Percentiles rank a stretch among this genome's conserved stretches.
Conservation (phyloP, 139 green algal genomes). For the Eudorina sp. region DNA sequence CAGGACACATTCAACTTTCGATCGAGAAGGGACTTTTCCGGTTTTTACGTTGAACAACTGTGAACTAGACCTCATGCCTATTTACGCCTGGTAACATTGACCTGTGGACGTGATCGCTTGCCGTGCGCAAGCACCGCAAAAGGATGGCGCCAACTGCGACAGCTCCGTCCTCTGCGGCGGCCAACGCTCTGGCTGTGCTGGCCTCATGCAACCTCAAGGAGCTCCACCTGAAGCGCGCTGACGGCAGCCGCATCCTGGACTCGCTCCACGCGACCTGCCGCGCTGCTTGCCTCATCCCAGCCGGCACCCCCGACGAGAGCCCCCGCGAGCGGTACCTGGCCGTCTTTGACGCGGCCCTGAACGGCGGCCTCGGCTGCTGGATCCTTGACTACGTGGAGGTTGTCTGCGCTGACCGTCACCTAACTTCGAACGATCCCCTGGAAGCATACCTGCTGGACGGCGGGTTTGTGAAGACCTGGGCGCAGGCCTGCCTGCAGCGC, state of each 20-base stretch:
- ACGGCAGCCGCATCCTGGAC: constrained; percentile 42
- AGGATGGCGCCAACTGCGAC: constrained; percentile 25
- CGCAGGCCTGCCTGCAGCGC: constrained; percentile 26
- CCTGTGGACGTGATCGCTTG: too few relatives aligned
- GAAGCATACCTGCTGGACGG: constrained; percentile 73
- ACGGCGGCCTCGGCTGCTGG: constrained; percentile 60
- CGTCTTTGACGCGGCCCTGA: constrained; percentile 39
- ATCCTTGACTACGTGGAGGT: constrained; percentile 75
- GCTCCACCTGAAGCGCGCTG: constrained; percentile 22
- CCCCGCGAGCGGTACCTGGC: constrained; percentile 36
- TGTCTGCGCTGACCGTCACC: constrained; percentile 59
- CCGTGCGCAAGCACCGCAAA: neutral
- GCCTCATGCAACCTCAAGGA: constrained; percentile 28
- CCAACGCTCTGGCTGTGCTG: neutral
- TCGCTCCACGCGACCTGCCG: constrained; percentile 8
- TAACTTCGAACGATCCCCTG: constrained; percentile 67
- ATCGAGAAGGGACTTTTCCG: too few relatives aligned
- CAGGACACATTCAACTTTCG: too few relatives aligned
- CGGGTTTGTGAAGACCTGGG: constrained; percentile 65
- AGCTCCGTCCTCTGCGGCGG: neutral
- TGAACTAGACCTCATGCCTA: too few relatives aligned
- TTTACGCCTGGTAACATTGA: too few relatives aligned
- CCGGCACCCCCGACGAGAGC: neutral
- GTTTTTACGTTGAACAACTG: too few relatives aligned
- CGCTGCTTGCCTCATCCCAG: neutral